Evolutionary conservation across 352 stramenopile species (phyloP).

Genomic region (Peronospora tabacina): DNA sequence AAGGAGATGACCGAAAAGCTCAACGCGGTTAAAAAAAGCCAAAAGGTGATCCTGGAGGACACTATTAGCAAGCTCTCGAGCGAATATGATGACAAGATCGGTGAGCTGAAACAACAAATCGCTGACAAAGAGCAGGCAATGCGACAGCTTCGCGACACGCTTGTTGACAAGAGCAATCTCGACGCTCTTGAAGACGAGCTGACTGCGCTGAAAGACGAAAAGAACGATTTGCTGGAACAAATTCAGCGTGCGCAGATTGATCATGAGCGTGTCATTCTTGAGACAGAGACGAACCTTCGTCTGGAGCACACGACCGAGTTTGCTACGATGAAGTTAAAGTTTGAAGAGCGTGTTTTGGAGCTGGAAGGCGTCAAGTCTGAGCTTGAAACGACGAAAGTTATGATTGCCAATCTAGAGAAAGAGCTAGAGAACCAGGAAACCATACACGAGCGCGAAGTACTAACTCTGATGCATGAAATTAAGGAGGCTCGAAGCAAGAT

Average conservation of each 20-base stretch:
- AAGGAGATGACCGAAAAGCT: conserved; percentile 35
- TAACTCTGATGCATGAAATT: conserved; percentile 34
- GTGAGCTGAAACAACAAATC: conserved; percentile 37
- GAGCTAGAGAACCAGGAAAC: conserved; percentile 30
- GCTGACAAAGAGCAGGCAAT: conserved; percentile 42
- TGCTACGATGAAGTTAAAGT: conserved; percentile 28
- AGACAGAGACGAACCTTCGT: conserved; percentile 30
- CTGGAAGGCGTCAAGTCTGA: conserved; percentile 31
- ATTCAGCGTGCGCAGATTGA: conserved; percentile 37
- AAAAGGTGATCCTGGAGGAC: conserved; percentile 32
- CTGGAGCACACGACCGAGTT: conserved; percentile 37
- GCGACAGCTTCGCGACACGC: conserved; percentile 28
- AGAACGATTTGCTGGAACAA: conserved; percentile 39
- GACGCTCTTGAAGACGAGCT: conserved; percentile 40
- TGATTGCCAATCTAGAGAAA: conserved; percentile 32
- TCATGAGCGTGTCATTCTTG: conserved; percentile 25
- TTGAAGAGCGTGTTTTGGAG: conserved; percentile 38
- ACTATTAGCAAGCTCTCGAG: conserved; percentile 36
- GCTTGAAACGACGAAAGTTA: conserved; percentile 32
- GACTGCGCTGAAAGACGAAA: conserved; percentile 36
- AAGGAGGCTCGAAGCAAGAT: conserved; percentile 37
- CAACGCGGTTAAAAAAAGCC: conserved; percentile 31
- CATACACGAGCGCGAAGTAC: conserved; percentile 35
- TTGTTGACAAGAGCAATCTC: conserved; percentile 47
- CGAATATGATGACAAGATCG: conserved; percentile 47